A percentile compares a stretch with the other conserved stretches of the same genome.
phyloP scores from a whole-genome alignment of 441 rosid genomes.

The Adansonia madagascariensis region DNA sequence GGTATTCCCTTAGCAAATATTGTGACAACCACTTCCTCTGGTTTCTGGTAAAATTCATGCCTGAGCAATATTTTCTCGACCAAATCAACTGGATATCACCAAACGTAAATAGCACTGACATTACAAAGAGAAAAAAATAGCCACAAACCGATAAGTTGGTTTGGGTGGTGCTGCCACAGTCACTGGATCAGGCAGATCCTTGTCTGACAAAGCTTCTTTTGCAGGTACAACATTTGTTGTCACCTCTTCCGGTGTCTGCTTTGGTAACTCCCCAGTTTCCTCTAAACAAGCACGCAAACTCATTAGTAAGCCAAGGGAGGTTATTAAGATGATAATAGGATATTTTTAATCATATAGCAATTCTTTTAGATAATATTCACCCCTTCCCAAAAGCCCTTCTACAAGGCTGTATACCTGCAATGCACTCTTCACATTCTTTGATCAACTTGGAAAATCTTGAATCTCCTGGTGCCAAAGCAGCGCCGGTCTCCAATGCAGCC shows the following conservation, averaged over 20 bases:
- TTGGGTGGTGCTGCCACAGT: conserved; percentile 37
- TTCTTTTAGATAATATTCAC: neutral
- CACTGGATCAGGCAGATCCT: conserved; percentile 26
- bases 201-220: conserved; percentile 30
- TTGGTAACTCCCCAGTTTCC: conserved; percentile 38
- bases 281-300: conserved; percentile 26
- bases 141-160: conserved; percentile 63
- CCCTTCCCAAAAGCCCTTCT: neutral
- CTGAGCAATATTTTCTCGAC: conserved; percentile 39
- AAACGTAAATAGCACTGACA: neutral
- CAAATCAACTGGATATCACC: conserved; percentile 12
- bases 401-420: conserved; percentile 48
- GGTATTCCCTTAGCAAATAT: conserved; percentile 72
- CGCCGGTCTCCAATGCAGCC: conserved; percentile 72
- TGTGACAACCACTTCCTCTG: conserved; percentile 76
- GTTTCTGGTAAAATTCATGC: conserved; percentile 79
- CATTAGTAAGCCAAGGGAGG: neutral
- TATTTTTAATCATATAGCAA: neutral
- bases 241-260: conserved; percentile 28
- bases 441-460: conserved; percentile 60
- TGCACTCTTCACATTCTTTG: conserved; percentile 61
- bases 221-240: conserved; percentile 24
- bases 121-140: neutral
- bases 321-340: neutral
- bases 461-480: conserved; percentile 52